Evolutionary conservation across 176 grass and related monocot genomes (phyloP).

Genomic region (Tuctoria greenei): DNA sequence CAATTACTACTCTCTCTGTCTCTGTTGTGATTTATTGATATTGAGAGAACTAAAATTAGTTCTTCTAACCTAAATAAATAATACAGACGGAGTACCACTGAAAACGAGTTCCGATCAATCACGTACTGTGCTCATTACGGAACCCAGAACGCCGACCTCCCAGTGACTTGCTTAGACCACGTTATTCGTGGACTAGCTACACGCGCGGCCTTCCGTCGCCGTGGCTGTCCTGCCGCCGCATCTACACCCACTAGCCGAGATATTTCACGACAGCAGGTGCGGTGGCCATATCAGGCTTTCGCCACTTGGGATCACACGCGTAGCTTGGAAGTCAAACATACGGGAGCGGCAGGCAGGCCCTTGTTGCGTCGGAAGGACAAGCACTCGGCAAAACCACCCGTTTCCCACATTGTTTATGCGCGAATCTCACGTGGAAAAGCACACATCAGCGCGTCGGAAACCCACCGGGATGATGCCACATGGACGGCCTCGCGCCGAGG

Average conservation of each 20-base stretch:
- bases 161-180: background rate
- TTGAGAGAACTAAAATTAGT: too few relatives aligned
- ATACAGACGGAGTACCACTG: too few relatives aligned
- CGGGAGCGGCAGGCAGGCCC: background rate
- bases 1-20: too few relatives aligned
- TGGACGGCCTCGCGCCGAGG: background rate
- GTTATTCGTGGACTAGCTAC: background rate
- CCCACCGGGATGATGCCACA: background rate
- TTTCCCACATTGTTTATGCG: constrained; percentile 30
- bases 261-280: constrained; percentile 29
- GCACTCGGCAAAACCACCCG: constrained; percentile 23
- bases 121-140: background rate
- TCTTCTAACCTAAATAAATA: too few relatives aligned
- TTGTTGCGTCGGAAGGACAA: background rate
- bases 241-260: constrained; percentile 20
- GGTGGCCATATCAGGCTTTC: constrained; percentile 6
- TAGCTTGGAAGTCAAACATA: constrained; percentile 28
- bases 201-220: background rate
- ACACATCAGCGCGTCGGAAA: background rate
- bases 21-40: too few relatives aligned
- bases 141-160: background rate
- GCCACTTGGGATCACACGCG: constrained; percentile 21
- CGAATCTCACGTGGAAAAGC: constrained; percentile 18
- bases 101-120: constrained; percentile 1
- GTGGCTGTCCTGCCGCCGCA: background rate